Percentiles rank a stretch among this genome's conserved stretches.
Evolutionary conservation across 352 stramenopile species (phyloP).

Genomic region (Phytophthora europaea): DNA sequence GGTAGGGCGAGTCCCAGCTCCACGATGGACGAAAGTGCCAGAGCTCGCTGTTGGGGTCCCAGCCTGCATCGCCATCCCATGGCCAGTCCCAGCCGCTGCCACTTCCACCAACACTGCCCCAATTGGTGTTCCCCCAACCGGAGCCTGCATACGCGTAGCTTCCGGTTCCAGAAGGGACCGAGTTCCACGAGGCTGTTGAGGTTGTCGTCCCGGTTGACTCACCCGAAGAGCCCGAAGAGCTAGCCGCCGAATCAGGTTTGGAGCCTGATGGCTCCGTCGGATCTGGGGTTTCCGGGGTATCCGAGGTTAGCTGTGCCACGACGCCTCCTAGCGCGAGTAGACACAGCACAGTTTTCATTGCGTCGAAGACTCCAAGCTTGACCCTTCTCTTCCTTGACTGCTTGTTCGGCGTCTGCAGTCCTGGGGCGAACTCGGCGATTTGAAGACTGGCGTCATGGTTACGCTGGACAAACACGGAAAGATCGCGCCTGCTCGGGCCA

Average conservation of each 20-base stretch:
- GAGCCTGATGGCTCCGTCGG: not conserved
- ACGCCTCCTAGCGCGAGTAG: constrained; percentile 13
- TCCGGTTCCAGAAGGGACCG: constrained; percentile 9
- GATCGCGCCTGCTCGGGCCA: not conserved
- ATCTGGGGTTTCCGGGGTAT: not conserved
- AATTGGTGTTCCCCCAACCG: not conserved
- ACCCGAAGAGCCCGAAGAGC: constrained; percentile 3
- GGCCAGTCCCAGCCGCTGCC: constrained; percentile 26
- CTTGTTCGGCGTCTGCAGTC: constrained; percentile 2
- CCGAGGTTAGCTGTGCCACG: constrained; percentile 5
- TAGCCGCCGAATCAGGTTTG: not conserved
- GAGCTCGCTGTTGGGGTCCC: constrained; percentile 20
- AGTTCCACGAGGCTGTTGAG: not conserved
- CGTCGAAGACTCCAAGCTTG: not conserved
- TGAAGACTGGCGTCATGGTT: constrained; percentile 1
- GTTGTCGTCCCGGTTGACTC: constrained; percentile 1
- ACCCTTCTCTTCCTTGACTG: not conserved
- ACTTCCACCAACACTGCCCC: constrained; percentile 20
- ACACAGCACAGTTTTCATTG: constrained; percentile 26
- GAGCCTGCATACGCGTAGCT: constrained; percentile 13
- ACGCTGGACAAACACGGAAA: not conserved
- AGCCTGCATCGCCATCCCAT: constrained; percentile 14
- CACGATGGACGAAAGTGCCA: constrained; percentile 33
- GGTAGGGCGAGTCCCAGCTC: constrained; percentile 35
- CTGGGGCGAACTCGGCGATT: constrained; percentile 14